Evolutionary conservation across 31 red algal species (phyloP).

Genomic region (Asparagopsis taxiformis): DNA sequence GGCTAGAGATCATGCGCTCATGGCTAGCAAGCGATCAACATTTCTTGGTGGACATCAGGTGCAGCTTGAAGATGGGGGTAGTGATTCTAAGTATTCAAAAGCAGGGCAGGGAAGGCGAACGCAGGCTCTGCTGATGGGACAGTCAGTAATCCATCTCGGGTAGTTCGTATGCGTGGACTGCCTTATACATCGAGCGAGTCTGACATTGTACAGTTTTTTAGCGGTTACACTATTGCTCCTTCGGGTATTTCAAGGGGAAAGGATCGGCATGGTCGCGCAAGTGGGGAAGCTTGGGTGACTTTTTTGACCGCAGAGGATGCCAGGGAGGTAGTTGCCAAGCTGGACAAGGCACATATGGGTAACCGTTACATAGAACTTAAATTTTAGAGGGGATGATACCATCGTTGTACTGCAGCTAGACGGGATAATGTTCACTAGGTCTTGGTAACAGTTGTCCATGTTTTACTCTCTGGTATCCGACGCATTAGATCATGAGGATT

Average conservation of each 20-base stretch:
- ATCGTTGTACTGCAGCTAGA: too few relatives aligned
- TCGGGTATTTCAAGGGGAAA: conserved; percentile 32
- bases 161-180: conserved; percentile 45
- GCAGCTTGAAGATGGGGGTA: conserved; percentile 2
- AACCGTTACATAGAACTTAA: conserved; percentile 53
- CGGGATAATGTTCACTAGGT: too few relatives aligned
- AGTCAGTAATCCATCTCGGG: not conserved
- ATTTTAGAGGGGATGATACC: too few relatives aligned
- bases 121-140: not conserved
- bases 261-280: conserved; percentile 48
- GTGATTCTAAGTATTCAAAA: not conserved
- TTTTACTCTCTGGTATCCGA: too few relatives aligned
- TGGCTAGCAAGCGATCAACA: not conserved
- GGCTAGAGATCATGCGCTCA: conserved; percentile 18
- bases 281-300: conserved; percentile 55
- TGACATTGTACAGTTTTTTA: conserved; percentile 51
- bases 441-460: too few relatives aligned
- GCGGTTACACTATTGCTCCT: conserved; percentile 11
- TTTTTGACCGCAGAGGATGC: conserved; percentile 19
- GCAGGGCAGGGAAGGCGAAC: not conserved
- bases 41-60: conserved; percentile 9
- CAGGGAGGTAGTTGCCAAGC: conserved; percentile 4
- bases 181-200: conserved; percentile 40
- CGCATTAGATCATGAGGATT: too few relatives aligned
- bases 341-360: conserved; percentile 60